Evolutionary conservation across 1,284 basidiomycete genomes (phyloP).

Genomic region (Xanthoconium separans): DNA sequence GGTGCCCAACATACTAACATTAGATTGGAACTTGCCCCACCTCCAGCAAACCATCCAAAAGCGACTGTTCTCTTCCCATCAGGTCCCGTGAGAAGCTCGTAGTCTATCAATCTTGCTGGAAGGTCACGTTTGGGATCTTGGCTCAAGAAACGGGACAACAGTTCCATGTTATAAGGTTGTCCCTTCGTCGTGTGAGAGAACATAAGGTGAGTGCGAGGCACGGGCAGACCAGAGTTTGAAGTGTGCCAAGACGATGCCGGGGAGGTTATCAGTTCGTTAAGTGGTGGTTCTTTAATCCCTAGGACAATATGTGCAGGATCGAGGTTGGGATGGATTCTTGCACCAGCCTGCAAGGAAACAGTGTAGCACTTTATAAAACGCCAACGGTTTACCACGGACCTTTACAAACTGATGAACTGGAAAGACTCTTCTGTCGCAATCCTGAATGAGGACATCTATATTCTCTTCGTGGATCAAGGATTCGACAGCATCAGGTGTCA

Average conservation of each 20-base stretch:
- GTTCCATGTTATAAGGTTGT: constrained; percentile 80
- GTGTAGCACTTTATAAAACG: constrained; percentile 5
- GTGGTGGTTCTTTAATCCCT: constrained; percentile 86
- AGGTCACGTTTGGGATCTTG: constrained; percentile 17
- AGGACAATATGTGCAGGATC: constrained; percentile 70
- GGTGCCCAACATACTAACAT: not conserved
- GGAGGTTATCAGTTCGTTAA: constrained; percentile 56
- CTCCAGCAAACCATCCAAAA: constrained; percentile 88
- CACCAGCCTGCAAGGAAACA: constrained; percentile 65
- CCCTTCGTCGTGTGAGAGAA: constrained; percentile 91
- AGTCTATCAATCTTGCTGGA: constrained; percentile 71
- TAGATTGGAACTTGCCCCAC: constrained; percentile 38
- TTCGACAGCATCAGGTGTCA: constrained; percentile 74
- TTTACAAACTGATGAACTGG: constrained; percentile 59
- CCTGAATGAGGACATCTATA: constrained; percentile 72
- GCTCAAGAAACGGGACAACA: constrained; percentile 67
- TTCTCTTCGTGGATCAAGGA: constrained; percentile 55
- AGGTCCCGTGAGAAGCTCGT: constrained; percentile 71
- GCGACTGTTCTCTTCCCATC: constrained; percentile 78
- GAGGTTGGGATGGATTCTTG: constrained; percentile 59
- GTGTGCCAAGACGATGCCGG: constrained; percentile 34
- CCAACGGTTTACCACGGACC: constrained; percentile 41
- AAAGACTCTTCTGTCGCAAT: constrained; percentile 76
- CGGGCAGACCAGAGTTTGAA: constrained; percentile 15
- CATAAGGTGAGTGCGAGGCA: constrained; percentile 72